These are phyloP conservation scores for Trichoderma sp. DNA, from an alignment of 2,329 filamentous ascomycete genomes.

Conservation along the genomic window DNA sequence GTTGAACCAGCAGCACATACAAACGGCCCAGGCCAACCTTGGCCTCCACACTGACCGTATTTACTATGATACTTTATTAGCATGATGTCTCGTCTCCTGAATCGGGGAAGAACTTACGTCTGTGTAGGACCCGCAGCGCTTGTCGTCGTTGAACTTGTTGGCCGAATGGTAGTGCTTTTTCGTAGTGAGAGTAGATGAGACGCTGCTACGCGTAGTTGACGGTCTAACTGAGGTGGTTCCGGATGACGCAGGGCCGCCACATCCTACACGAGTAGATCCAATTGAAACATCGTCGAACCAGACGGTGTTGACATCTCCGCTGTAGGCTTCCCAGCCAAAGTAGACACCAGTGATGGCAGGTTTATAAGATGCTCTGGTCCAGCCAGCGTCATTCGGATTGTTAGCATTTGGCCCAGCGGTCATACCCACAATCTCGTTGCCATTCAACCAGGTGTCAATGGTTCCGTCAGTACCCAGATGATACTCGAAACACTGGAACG, in stretches of 20 bases:
- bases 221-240: neutral
- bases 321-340: conserved; percentile 20
- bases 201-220: neutral
- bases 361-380: neutral
- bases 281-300: conserved; percentile 15
- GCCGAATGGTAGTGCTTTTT: conserved; percentile 13
- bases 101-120: neutral
- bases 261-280: conserved; percentile 4
- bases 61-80: neutral
- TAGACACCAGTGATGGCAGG: conserved; percentile 11
- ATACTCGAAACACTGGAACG: conserved; percentile 18
- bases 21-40: neutral
- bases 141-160: conserved; percentile 6
- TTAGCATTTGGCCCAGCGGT: conserved; percentile 1
- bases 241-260: neutral
- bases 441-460: conserved; percentile 10
- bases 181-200: neutral
- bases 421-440: conserved; percentile 4
- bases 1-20: conserved; percentile 9
- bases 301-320: conserved; percentile 10
- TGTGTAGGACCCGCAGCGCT: neutral
- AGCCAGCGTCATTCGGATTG: conserved; percentile 14
- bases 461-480: conserved; percentile 10
- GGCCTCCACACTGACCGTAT: conserved; percentile 12
- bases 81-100: neutral